These are phyloP conservation scores for Collybiopsis luxurians DNA, from an alignment of 768 basidiomycete genomes.

Conservation along the genomic window DNA sequence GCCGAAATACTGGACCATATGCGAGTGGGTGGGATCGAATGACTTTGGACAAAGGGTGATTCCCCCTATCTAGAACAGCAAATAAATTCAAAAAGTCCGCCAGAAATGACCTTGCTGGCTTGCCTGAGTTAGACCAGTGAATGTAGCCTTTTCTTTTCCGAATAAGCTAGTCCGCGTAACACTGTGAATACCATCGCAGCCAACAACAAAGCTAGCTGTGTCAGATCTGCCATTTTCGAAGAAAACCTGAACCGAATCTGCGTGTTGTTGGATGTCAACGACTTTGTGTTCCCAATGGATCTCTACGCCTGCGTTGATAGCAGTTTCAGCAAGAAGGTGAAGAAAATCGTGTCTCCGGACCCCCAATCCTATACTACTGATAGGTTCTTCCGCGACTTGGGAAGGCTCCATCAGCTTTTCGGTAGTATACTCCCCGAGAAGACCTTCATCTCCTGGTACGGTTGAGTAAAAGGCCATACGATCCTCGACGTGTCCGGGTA, in stretches of 20 bases:
- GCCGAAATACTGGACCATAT: constrained; percentile 33
- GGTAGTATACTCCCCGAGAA: constrained; percentile 20
- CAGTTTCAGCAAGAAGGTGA: constrained; percentile 25
- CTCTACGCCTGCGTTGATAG: constrained; percentile 26
- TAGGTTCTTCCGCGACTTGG: constrained; percentile 12
- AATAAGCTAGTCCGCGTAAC: constrained; percentile 34
- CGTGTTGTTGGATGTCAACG: constrained; percentile 25
- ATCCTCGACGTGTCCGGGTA: constrained; percentile 18
- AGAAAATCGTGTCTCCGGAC: constrained; percentile 29
- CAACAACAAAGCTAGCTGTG: constrained; percentile 36
- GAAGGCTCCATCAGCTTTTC: constrained; percentile 21
- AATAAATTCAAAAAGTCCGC: neutral
- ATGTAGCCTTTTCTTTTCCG: constrained; percentile 31
- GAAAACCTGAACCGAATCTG: constrained; percentile 25
- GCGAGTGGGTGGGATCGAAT: constrained; percentile 12
- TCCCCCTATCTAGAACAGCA: constrained; percentile 28
- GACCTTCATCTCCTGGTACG: constrained; percentile 20
- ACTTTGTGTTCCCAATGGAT: constrained; percentile 33
- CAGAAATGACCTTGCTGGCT: neutral
- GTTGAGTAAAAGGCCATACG: constrained; percentile 14
- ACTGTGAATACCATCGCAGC: constrained; percentile 45
- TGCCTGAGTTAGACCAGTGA: constrained; percentile 38
- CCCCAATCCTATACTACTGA: constrained; percentile 15
- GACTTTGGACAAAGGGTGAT: constrained; percentile 23
- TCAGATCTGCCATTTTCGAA: constrained; percentile 34